Evolutionary conservation across 495 filamentous ascomycete species (phyloP), one percentile per base, ranked within the genome.

Genomic region (Penicillium fimorum): DNA sequence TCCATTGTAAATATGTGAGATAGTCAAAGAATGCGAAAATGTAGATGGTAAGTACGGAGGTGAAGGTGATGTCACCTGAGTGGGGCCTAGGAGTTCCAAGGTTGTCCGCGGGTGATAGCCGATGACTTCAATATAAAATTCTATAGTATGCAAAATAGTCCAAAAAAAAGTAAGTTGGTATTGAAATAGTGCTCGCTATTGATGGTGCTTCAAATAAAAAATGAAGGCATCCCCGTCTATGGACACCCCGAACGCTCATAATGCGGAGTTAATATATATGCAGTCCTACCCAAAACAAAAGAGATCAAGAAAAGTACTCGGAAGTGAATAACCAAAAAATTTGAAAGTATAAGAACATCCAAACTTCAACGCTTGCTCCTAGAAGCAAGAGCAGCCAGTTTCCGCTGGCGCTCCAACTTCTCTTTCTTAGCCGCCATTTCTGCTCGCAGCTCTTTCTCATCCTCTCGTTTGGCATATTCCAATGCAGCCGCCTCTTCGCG

Each of bases 381-480:
- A 10, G 69, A 67, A 37, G 81, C 79, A 62, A 84, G 68, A 29
- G 65, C 66, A 43, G 69, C 67, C 55, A 84, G 58, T 52, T 73
- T 82, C 59, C 72, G 72, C 74, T 76, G 83, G 30, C 82, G 73
- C 52, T 81, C 82, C 64, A 77, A 53, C 64, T 88, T 87, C 62
- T 79, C 75, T 41, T 72, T 67, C 69, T 82, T 84, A 13, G 79
- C 76, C 53, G 72, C 70, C 53, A 73, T 72, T 67, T 87, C 85
- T 61, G 73, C 61, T 17, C 62, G 71, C 61, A 78, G 64, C 41
- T 84, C 83, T 66, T 81, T 75, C 56, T 82, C 81, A 56, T 88
- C 85, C 60, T 87, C 85, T 61, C 73, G 75, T 44, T 73, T 75
- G 6, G 84, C 85, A 17, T 57, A 66, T 42, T 65, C 68, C 43